phyloP scores from a whole-genome alignment of 139 green algal genomes.

The Asterochloris sp. region DNA sequence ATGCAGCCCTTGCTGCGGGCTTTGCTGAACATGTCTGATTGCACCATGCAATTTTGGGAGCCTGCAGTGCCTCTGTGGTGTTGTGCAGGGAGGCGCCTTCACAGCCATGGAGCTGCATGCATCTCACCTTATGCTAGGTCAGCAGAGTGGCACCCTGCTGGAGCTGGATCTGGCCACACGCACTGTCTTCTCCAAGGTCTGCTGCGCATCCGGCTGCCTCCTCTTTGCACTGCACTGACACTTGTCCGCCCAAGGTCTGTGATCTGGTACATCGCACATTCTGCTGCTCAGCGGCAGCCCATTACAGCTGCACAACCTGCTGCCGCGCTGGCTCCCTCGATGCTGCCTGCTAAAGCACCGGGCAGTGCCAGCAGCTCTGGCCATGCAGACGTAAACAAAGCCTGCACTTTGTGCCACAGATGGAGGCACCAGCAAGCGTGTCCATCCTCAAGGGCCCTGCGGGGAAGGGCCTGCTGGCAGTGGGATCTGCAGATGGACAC shows the following conservation, averaged over 20 bases:
- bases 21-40: background rate
- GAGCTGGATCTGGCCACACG: too few relatives aligned
- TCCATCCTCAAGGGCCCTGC: conserved; percentile 35
- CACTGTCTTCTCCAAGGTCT: too few relatives aligned
- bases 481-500: conserved; percentile 37
- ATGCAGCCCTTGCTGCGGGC: background rate
- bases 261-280: background rate
- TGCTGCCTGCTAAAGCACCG: background rate
- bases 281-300: background rate
- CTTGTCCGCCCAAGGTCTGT: background rate
- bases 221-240: too few relatives aligned
- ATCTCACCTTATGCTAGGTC: too few relatives aligned
- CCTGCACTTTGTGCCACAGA: conserved; percentile 19
- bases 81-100: too few relatives aligned
- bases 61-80: background rate
- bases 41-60: too few relatives aligned
- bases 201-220: too few relatives aligned
- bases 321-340: background rate
- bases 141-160: background rate
- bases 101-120: too few relatives aligned
- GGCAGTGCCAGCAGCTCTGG: background rate
- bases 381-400: background rate
- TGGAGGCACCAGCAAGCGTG: conserved; percentile 30
- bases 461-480: conserved; percentile 36
- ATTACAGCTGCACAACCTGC: conserved; percentile 11